phyloP scores from a whole-genome alignment of 2,329 filamentous ascomycete species.

The Fusarium staphyleae region DNA sequence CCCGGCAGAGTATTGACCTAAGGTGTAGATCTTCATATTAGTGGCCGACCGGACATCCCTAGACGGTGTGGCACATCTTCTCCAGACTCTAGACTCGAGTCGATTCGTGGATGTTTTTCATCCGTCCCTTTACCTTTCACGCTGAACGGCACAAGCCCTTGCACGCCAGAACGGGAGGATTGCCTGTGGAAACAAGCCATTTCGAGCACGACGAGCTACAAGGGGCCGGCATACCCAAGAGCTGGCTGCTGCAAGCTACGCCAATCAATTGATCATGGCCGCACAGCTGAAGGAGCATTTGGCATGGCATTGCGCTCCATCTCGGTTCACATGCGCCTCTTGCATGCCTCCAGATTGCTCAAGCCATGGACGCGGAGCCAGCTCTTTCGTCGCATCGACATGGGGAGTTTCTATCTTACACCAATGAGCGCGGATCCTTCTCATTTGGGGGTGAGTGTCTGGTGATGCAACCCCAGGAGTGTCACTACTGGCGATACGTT shows the following conservation, averaged over 20 bases:
- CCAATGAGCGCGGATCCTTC: conserved; percentile 30
- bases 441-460: conserved; percentile 30
- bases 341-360: conserved; percentile 20
- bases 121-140: conserved; percentile 14
- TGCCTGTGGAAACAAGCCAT: conserved; percentile 1
- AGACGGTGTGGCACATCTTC: not conserved
- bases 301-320: conserved; percentile 12
- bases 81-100: conserved; percentile 4
- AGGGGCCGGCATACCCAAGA: not conserved
- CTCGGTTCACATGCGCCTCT: conserved; percentile 16
- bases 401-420: conserved; percentile 32
- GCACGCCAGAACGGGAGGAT: not conserved
- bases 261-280: conserved; percentile 1
- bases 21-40: no score
- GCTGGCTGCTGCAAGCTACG: conserved; percentile 1
- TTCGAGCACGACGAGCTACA: not conserved
- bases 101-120: conserved; percentile 36
- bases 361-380: conserved; percentile 6
- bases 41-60: no score
- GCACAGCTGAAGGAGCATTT: conserved; percentile 1
- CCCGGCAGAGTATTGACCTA: no score
- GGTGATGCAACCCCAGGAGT: conserved; percentile 33
- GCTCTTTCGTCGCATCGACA: conserved; percentile 20
- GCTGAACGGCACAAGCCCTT: conserved; percentile 10
- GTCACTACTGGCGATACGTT: conserved; percentile 24